phyloP scores from a whole-genome alignment of 441 rosid genomes.

The Corymbia citriodora region DNA sequence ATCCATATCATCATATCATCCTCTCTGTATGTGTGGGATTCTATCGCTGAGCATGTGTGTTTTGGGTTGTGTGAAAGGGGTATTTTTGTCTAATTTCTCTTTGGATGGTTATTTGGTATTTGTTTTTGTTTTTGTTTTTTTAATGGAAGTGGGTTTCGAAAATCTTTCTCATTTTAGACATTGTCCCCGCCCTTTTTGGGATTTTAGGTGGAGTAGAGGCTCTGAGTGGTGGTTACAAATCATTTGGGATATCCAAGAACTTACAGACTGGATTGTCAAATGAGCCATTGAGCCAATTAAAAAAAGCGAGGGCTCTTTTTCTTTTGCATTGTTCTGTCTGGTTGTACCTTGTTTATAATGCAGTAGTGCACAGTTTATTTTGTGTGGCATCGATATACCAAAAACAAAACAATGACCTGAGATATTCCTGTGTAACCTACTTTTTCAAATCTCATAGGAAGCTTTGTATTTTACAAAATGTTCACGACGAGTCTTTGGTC shows the following conservation, averaged over 20 bases:
- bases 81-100: neutral
- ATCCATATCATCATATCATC: neutral
- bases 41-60: neutral
- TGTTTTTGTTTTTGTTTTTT: neutral
- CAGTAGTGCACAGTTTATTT: neutral
- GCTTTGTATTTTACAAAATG: neutral
- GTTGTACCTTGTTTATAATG: neutral
- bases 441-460: neutral
- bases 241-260: slow-evolving; percentile 11
- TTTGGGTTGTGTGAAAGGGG: accelerated
- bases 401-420: no score
- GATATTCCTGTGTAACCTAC: no score
- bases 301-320: slow-evolving; percentile 25
- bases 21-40: accelerated
- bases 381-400: neutral
- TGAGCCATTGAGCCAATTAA: slow-evolving; percentile 23
- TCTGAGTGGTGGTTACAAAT: slow-evolving; percentile 26
- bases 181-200: neutral
- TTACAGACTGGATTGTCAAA: slow-evolving; percentile 39
- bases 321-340: neutral
- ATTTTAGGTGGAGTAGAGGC: slow-evolving; percentile 39
- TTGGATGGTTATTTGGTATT: neutral
- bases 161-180: neutral
- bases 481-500: neutral
- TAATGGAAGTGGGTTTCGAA: neutral